These are phyloP conservation scores for Saxophila tyrrhenica DNA, from an alignment of 495 filamentous ascomycete species.

Conservation along the genomic window DNA sequence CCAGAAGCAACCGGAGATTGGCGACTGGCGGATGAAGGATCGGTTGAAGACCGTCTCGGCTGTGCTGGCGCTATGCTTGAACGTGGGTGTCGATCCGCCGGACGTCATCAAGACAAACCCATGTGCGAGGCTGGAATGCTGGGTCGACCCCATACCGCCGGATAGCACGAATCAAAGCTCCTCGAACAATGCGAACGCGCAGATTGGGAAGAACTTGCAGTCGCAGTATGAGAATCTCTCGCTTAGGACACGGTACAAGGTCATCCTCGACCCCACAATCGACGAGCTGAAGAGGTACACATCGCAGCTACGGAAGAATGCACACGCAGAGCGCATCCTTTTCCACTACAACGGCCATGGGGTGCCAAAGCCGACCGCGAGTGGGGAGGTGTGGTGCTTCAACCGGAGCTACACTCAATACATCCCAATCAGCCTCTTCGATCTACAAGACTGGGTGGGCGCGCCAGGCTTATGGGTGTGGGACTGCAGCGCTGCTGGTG, in stretches of 20 bases:
- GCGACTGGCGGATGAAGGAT: slow-evolving; percentile 96
- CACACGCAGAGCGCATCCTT: slow-evolving; percentile 87
- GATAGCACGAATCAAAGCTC: slow-evolving; percentile 35
- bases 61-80: slow-evolving; percentile 84
- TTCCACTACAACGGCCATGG: slow-evolving; percentile 99
- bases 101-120: slow-evolving; percentile 92
- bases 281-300: slow-evolving; percentile 96
- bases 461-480: slow-evolving; percentile 94
- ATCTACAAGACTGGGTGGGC: slow-evolving; percentile 91
- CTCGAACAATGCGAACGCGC: slow-evolving; percentile 75
- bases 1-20: slow-evolving; percentile 49
- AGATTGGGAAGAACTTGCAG: slow-evolving; percentile 90
- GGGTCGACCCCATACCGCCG: slow-evolving; percentile 80
- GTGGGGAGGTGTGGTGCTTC: slow-evolving; percentile 98
- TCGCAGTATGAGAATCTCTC: slow-evolving; percentile 91
- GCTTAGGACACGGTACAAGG: slow-evolving; percentile 88
- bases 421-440: slow-evolving; percentile 91
- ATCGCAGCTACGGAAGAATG: slow-evolving; percentile 73
- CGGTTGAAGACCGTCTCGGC: slow-evolving; percentile 93
- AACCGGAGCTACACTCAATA: slow-evolving; percentile 99
- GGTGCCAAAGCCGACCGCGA: slow-evolving; percentile 90
- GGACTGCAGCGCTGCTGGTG: slow-evolving; percentile 91
- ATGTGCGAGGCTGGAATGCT: slow-evolving; percentile 86
- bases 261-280: slow-evolving; percentile 88
- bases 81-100: slow-evolving; percentile 94